Evolutionary conservation across 202 grass and related monocot genomes (phyloP).

Genomic region (Brachypodium distachyon): DNA sequence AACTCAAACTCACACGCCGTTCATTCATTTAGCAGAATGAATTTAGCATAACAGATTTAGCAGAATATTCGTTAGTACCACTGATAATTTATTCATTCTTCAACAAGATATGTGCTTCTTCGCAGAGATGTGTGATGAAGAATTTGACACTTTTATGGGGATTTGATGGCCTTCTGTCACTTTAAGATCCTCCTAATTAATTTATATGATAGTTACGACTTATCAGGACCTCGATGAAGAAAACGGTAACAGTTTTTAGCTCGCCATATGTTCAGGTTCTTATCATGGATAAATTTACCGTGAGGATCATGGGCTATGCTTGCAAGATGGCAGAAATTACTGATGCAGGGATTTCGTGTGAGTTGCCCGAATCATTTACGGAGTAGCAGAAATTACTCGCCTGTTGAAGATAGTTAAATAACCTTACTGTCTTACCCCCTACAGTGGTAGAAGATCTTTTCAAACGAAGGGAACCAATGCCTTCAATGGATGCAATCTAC

Average conservation of each 20-base stretch:
- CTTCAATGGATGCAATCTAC: constrained; percentile 94
- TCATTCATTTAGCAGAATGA: too few species aligned
- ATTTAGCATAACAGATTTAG: not conserved
- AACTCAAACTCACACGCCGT: not conserved
- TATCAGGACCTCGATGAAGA: not conserved
- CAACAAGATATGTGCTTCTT: not conserved
- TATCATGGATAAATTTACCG: constrained; percentile 98
- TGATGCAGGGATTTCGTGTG: constrained; percentile 80
- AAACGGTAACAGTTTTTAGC: not conserved
- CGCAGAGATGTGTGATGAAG: not conserved
- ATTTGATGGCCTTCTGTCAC: not conserved
- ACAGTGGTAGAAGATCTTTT: constrained; percentile 93
- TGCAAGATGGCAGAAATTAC: constrained; percentile 99
- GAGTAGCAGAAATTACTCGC: too few species aligned
- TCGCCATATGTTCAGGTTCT: constrained; percentile 53
- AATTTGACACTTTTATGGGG: not conserved
- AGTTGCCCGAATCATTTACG: constrained; percentile 26
- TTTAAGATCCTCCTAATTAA: not conserved
- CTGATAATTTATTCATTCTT: not conserved
- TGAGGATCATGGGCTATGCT: constrained; percentile 80
- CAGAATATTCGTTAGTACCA: not conserved
- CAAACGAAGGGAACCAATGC: constrained; percentile 92
- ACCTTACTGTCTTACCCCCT: constrained; percentile 15
- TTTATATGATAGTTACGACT: not conserved
- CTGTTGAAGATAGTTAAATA: not conserved